phyloP scores from a whole-genome alignment of 805 yeast genomes.

The Tetrapisispora namnaoensis region DNA sequence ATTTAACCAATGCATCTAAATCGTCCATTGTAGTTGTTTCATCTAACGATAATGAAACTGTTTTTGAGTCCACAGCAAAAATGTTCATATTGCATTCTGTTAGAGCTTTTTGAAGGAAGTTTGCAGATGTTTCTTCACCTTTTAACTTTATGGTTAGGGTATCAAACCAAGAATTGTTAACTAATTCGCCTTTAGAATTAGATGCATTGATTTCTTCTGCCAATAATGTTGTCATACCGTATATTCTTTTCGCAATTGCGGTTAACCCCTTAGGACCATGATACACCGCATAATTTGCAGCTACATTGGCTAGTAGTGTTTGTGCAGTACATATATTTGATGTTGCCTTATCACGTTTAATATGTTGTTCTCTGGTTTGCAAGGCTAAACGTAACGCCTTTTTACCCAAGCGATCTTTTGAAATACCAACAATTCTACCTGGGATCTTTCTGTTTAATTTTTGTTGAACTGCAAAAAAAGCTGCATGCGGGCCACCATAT shows the following conservation, averaged over 20 bases:
- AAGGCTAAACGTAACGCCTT: conserved; percentile 86
- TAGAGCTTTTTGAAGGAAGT: conserved; percentile 48
- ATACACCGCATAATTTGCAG: conserved; percentile 92
- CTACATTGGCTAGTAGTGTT: conserved; percentile 88
- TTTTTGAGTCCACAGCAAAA: conserved; percentile 50
- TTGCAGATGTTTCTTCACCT: conserved; percentile 42
- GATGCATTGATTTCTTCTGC: conserved; percentile 44
- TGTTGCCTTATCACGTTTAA: conserved; percentile 94
- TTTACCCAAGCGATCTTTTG: conserved; percentile 84
- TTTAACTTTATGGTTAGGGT: conserved; percentile 59
- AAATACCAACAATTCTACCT: conserved; percentile 88
- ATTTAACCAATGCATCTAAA: conserved; percentile 42
- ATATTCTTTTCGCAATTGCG: conserved; percentile 66
- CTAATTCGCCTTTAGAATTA: conserved; percentile 36
- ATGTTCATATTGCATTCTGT: conserved; percentile 60
- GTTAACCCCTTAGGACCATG: conserved; percentile 87
- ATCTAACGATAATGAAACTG: conserved; percentile 78
- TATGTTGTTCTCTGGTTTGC: conserved; percentile 97
- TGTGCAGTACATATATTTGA: conserved; percentile 98
- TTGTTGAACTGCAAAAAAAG: conserved; percentile 82
- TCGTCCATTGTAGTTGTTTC: conserved; percentile 70
- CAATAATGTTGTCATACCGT: conserved; percentile 62
- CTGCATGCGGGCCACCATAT: conserved; percentile 98
- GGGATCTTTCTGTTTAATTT: conserved; percentile 86
- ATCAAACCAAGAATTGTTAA: conserved; percentile 69